A percentile compares a stretch with the other conserved stretches of the same genome.
phyloP scores from a whole-genome alignment of 345 rosid species.

The Eucalyptus sp. region DNA sequence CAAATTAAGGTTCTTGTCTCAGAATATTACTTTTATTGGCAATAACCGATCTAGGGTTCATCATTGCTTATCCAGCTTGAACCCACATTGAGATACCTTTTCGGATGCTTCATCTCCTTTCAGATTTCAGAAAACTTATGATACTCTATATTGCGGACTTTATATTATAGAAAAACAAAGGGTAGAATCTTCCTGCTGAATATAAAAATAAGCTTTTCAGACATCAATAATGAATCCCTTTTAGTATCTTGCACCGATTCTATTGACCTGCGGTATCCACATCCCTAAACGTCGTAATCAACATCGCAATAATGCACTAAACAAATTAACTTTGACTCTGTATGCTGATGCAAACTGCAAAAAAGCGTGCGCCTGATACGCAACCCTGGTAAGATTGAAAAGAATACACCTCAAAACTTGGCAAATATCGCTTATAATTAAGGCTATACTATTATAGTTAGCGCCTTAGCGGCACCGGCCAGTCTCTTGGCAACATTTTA shows the following conservation, averaged over 20 bases:
- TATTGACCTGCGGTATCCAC: constrained; percentile 5
- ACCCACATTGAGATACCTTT: not conserved
- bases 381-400: not conserved
- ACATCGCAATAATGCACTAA: not conserved
- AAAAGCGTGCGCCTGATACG: not conserved
- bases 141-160: not conserved
- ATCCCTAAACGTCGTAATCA: not conserved
- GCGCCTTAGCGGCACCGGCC: not conserved
- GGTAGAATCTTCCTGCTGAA: not conserved
- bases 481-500: not conserved
- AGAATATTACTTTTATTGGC: not conserved
- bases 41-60: not conserved
- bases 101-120: not conserved
- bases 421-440: not conserved
- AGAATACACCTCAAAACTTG: not conserved
- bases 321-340: not conserved
- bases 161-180: not conserved
- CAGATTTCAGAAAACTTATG: not conserved
- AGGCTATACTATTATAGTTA: not conserved
- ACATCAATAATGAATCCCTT: constrained; percentile 6
- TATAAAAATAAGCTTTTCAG: not conserved
- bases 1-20: not conserved
- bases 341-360: not conserved
- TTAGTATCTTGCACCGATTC: constrained; percentile 10
- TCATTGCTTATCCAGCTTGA: not conserved